Percentiles rank a stretch among this genome's conserved stretches.
phyloP scores from a whole-genome alignment of 805 yeast species.

The Saccharomycopsis sp. region DNA sequence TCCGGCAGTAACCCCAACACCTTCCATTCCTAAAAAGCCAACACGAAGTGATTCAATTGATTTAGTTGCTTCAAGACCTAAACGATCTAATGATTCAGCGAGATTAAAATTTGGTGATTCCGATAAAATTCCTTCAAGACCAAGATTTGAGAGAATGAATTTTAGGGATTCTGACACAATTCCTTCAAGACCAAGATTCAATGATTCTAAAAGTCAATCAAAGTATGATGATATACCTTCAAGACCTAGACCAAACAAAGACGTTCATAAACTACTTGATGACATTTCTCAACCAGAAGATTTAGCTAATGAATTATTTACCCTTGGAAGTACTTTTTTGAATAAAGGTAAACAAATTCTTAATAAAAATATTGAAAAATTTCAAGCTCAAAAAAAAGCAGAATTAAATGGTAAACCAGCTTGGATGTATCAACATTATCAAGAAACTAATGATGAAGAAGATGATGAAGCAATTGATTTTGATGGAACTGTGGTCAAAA shows the following conservation, averaged over 20 bases:
- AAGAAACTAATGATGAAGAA: constrained; percentile 31
- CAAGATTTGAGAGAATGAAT: neutral
- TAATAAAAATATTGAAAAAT: constrained; percentile 19
- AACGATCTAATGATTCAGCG: neutral
- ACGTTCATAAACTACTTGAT: constrained; percentile 12
- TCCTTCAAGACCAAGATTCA: neutral
- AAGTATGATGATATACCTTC: neutral
- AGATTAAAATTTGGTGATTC: neutral
- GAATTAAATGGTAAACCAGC: constrained; percentile 39
- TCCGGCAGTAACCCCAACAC: constrained; percentile 7
- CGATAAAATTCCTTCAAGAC: neutral
- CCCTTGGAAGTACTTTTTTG: constrained; percentile 23
- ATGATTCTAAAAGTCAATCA: neutral
- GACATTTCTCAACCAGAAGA: constrained; percentile 6
- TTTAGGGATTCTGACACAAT: neutral
- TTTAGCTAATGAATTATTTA: constrained; percentile 18
- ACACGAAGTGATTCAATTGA: too few relatives aligned
- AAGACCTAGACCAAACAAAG: neutral
- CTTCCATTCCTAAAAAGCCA: too few relatives aligned
- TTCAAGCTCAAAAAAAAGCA: constrained; percentile 17
- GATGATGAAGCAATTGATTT: constrained; percentile 26
- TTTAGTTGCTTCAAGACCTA: too few relatives aligned
- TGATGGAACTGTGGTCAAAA: constrained; percentile 13
- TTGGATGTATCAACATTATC: constrained; percentile 61
- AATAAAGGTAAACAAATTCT: constrained; percentile 25